Conservation (phyloP, 2,329 filamentous ascomycete genomes). For the Calonectria pseudoturangicola region DNA sequence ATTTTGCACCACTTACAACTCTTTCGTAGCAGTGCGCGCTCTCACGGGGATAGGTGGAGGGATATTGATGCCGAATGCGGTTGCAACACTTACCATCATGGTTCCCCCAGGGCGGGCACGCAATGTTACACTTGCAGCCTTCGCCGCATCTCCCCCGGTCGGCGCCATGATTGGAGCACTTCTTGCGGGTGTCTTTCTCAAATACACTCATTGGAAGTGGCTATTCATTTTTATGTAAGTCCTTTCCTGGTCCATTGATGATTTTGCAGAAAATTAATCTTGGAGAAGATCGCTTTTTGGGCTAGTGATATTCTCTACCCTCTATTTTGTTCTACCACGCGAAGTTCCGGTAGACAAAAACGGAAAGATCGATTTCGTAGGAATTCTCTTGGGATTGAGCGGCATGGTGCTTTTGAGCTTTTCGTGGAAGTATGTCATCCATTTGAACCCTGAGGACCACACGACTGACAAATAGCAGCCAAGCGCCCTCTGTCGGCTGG, state of each 20-base stretch:
- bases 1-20: conserved; percentile 60
- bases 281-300: conserved; percentile 35
- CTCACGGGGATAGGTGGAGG: conserved; percentile 69
- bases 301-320: conserved; percentile 32
- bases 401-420: conserved; percentile 69
- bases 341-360: conserved; percentile 51
- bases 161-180: conserved; percentile 52
- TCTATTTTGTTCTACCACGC: conserved; percentile 40
- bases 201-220: conserved; percentile 60
- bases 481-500: conserved; percentile 68
- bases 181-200: conserved; percentile 62
- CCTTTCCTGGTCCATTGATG: too few species aligned
- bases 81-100: conserved; percentile 69
- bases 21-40: conserved; percentile 66
- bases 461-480: conserved; percentile 38
- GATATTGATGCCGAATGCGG: conserved; percentile 70
- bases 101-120: conserved; percentile 67
- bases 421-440: conserved; percentile 66
- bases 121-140: conserved; percentile 67
- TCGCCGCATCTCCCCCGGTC: conserved; percentile 64
- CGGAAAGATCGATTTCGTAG: conserved; percentile 59
- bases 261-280: neutral
- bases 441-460: neutral
- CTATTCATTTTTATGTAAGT: conserved; percentile 63
- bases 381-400: conserved; percentile 61